phyloP scores from a whole-genome alignment of 2,329 filamentous ascomycete species.

The Talaromyces atroroseus region DNA sequence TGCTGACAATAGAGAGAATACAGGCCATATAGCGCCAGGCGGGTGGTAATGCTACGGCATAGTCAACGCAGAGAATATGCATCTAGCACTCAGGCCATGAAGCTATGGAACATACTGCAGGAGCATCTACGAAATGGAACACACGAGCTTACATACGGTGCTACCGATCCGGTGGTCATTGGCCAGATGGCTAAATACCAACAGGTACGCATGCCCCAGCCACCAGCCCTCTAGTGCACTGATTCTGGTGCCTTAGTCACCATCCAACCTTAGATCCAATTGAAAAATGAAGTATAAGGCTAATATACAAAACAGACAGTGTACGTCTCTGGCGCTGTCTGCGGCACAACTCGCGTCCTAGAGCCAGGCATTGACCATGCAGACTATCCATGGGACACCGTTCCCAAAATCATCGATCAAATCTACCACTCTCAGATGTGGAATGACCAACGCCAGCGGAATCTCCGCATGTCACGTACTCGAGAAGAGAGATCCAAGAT shows the following conservation, averaged over 20 bases:
- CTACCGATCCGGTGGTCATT: neutral
- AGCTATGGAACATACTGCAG: neutral
- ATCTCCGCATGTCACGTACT: neutral
- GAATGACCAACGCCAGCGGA: neutral
- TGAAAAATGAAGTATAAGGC: neutral
- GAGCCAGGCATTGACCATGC: neutral
- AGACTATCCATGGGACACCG: neutral
- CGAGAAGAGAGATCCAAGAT: neutral
- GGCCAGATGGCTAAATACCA: neutral
- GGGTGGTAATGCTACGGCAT: neutral
- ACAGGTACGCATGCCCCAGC: no score
- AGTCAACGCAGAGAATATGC: neutral
- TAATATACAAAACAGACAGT: neutral
- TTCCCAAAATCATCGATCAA: neutral
- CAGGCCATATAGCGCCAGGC: neutral
- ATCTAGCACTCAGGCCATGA: neutral
- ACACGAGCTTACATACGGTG: neutral
- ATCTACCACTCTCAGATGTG: neutral
- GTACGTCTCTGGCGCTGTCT: neutral
- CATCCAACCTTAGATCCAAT: no score
- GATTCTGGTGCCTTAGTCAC: no score
- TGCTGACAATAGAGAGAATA: neutral
- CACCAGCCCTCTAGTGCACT: no score
- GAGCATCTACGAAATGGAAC: neutral
- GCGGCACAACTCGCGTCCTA: neutral